Evolutionary conservation across 2,329 filamentous ascomycete species (phyloP), one percentile per base, ranked within the genome.

Genomic region (Uncinocarpus reesii): DNA sequence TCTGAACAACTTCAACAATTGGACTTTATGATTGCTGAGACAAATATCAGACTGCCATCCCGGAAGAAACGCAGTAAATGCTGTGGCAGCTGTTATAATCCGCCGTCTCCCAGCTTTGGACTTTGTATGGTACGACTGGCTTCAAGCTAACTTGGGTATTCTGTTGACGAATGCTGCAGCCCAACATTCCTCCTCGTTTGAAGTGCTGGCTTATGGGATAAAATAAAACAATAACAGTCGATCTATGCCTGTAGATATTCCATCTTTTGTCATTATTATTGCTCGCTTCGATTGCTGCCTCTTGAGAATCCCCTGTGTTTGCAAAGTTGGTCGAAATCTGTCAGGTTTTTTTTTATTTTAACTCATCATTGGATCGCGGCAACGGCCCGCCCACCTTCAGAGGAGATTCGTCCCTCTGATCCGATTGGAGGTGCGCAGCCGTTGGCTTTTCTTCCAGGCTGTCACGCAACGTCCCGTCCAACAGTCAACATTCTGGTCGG

Each of bases 341-440:
- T 18, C 21, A n/a, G 15, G 21, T n/a, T n/a, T n/a, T n/a, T n/a
- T n/a, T 4, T 11, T 7, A 37, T 31, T 15, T 40, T 40, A 40
- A 47, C 48, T 51, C 32, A n/a, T n/a, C n/a, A 45, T 28, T 41
- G 48, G 34, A 32, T 37, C 32, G 32, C 37, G 26, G 47, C 37
- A 46, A 42, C 50, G 50, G 46, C 29, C 50, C 50, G 42, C 37
- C 21, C 28, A 31, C 34, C n/a, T 24, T 36, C 18, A 28, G 7
- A 21, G 29, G 8, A 45, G 15, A 37, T 28, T 46, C 21, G n/a
- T 49, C 43, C 31, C 34, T 38, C 23, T 15, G 31, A 47, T 49
- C 47, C 42, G 50, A 52, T 52, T 49, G 50, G 50, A 37, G 36
- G 24, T 18, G 18, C n/a, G 45, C 37, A 47, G 15, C 45, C 36